Evolutionary conservation across 306 rosid species (phyloP), one percentile per base, ranked within the genome.

Genomic region (Prunus mongolica): DNA sequence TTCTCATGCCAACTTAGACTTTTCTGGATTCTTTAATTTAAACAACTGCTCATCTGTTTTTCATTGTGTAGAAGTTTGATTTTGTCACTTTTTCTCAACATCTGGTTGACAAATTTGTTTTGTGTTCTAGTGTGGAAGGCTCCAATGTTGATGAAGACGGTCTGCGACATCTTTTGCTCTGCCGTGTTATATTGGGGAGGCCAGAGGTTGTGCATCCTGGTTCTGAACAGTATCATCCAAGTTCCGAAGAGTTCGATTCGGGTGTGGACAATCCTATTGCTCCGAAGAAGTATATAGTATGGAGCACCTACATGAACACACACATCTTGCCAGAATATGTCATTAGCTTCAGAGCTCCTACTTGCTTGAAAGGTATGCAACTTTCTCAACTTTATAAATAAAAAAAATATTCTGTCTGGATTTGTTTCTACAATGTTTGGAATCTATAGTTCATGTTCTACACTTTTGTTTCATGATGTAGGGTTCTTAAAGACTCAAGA

Each of bases 101-200:
- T 63, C 69, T 11, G 60, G 27, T 75, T 80, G 67, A 41, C 63
- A 18, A 20, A 13, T 38, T 20, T 65, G 12, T 22, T 71, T 41
- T 51, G 28, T 71, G 38, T 63, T 70, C 13, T 75, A 96, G 99
- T 28, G 67, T 93, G 71, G 82, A 80, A 73, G 80, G 77, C 4
- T 76, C 82, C 27, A 69, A 15, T 54, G 85, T 51, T 45, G 97
- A 90, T 77, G 75, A 65, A 32, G 85, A 84, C 20, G 93, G 97
- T 30, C 45, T 89, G n/a, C 78, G 93, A 74, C 93, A 96, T 75
- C 57, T 92, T 66, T 1, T 96, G 80, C 74, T 96, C 38, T 91
- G 97, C 55, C 97, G 98, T 25, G 99, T 89, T 18, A 86, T 91
- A 69, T 12, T 95, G 85, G 99, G 99, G 71, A 95, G 77, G 73